Evolutionary conservation across 306 rosid species (phyloP).

Genomic region (Biancaea sappan): DNA sequence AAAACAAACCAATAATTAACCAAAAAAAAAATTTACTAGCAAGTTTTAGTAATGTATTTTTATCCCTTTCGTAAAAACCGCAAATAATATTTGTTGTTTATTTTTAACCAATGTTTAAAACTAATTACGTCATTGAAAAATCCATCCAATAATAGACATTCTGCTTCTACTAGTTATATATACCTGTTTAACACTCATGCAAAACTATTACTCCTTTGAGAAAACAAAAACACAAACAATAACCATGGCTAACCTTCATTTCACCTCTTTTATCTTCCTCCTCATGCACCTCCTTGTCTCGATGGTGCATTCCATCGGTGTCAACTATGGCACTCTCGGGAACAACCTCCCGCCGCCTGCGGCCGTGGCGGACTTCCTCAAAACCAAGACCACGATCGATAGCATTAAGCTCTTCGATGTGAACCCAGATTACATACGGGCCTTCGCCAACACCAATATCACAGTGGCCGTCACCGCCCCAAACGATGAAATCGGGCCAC

Average conservation of each 20-base stretch:
- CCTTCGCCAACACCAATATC: constrained; percentile 72
- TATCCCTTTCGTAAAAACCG: too few relatives aligned
- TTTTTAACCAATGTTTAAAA: not conserved
- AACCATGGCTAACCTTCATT: constrained; percentile 15
- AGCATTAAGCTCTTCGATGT: constrained; percentile 75
- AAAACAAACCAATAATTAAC: too few relatives aligned
- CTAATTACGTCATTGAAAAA: not conserved
- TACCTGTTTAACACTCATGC: not conserved
- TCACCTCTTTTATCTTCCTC: constrained; percentile 21
- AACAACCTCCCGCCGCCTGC: constrained; percentile 74
- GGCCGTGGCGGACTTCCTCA: constrained; percentile 63
- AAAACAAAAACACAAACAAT: not conserved
- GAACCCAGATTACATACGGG: constrained; percentile 65
- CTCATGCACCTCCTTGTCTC: constrained; percentile 41
- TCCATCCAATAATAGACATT: not conserved
- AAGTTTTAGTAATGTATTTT: too few relatives aligned
- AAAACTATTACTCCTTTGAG: too few relatives aligned
- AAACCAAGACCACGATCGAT: constrained; percentile 56
- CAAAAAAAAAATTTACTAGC: too few relatives aligned
- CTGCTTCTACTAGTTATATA: not conserved
- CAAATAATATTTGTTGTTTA: not conserved
- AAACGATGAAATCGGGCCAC: constrained; percentile 57
- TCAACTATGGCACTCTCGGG: constrained; percentile 83
- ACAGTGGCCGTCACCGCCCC: constrained; percentile 70
- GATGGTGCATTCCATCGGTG: constrained; percentile 57